Base-by-base conservation (phyloP, 179 eudicot genomes). In the Dionaea muscipula region DNA sequence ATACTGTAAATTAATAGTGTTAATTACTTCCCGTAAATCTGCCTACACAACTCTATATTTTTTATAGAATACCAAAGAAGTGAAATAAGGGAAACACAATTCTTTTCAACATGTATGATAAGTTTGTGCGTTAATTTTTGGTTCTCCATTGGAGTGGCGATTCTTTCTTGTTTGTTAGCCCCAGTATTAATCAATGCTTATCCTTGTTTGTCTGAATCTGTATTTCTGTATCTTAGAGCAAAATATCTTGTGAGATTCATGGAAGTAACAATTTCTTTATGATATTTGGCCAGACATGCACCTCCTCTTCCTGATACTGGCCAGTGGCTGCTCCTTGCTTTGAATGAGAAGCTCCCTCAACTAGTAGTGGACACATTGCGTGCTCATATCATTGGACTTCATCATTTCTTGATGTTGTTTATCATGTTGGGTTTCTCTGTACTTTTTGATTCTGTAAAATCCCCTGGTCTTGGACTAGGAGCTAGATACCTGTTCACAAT, bases 391-490 rank as follows among this genome's bases (percentile, higher is more conserved):
- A 74, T 88, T 48, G 86, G 86, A 37, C 65, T 91, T 61, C 96
- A 91, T 70, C 99, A 91, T 72, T 91, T 69, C 82, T 73, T 91
- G 67, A 91, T 91, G 96, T 56, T 91, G 56, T 91, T 84, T 68
- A 73, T 87, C 14, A 91, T 91, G 96, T 80, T 91, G 26, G 93
- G 73, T 53, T 91, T 91, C 71, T 91, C 99, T 35, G 96, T 91
- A 53, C 64, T 88, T 28, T 91, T 91, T 37, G 79, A 72, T 66
- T 82, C 89, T 45, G 80, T 91, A 37, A 82, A 88, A 73, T 88
- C 99, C 62, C 96, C 99, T 75, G 99, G 99, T 49, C 86, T 91
- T 28, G 99, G 99, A 31, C 67, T 91, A 26, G 96, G 89, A 54
- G 94, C 99, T 18, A 79, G 99, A 63, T 91, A 87, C 72, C 66